phyloP scores from a whole-genome alignment of 768 basidiomycete species.

The Auriscalpium orientale region DNA sequence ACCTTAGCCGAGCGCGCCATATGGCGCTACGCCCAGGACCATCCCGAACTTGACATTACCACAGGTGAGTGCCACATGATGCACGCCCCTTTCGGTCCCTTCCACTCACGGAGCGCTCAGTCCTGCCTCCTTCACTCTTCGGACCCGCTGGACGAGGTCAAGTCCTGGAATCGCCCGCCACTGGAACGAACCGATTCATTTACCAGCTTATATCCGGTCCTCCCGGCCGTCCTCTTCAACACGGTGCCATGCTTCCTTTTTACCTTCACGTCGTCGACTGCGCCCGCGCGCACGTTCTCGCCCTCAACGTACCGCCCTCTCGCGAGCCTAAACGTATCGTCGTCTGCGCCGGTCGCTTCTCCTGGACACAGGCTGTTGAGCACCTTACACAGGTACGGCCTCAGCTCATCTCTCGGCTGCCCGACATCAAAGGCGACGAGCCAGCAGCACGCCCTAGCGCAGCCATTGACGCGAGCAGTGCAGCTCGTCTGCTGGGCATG shows the following conservation, averaged over 20 bases:
- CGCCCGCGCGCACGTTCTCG: neutral
- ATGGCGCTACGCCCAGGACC: neutral
- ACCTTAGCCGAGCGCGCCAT: neutral
- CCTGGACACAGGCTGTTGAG: neutral
- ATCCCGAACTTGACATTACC: conserved; percentile 1
- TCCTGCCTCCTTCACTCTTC: neutral
- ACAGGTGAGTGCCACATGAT: neutral
- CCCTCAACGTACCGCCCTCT: neutral
- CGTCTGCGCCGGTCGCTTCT: neutral
- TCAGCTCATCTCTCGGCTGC: neutral
- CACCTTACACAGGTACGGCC: neutral
- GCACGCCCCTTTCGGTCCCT: neutral
- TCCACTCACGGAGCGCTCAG: neutral
- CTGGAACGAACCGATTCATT: neutral
- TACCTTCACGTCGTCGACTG: neutral
- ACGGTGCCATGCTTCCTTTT: neutral
- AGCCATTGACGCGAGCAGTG: neutral
- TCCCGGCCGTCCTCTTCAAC: neutral
- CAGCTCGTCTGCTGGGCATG: neutral
- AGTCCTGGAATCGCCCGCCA: neutral
- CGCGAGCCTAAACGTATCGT: neutral
- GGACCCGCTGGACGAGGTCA: neutral
- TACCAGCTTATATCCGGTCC: neutral
- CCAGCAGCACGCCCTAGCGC: conserved; percentile 5
- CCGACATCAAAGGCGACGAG: neutral